phyloP scores from a whole-genome alignment of 2,329 filamentous ascomycete species.

The Paracorniculantispora psalliotae region DNA sequence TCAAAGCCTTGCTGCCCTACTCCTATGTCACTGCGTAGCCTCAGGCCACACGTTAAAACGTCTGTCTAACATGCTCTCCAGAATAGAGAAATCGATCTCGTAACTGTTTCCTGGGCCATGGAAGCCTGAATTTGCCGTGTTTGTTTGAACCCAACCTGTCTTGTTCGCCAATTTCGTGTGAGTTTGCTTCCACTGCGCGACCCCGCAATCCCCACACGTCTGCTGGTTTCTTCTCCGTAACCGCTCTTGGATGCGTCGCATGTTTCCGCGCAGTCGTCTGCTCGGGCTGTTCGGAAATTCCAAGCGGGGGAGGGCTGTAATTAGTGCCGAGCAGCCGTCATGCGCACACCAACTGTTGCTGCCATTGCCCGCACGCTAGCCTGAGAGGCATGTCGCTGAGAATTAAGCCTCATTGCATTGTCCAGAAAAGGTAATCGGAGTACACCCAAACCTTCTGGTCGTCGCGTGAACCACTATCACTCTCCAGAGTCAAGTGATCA shows the following conservation, averaged over 20 bases:
- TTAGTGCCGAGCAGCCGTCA: constrained; percentile 2
- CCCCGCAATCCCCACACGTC: constrained; percentile 4
- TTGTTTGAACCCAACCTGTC: no score
- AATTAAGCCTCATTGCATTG: constrained; percentile 2
- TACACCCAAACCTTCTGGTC: not conserved
- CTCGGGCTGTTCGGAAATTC: constrained; percentile 14
- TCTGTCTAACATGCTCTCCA: no score
- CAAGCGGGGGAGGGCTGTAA: not conserved
- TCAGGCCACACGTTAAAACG: no score
- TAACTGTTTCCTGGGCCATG: no score
- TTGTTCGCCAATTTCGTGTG: no score
- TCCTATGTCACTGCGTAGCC: no score
- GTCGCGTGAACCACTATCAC: not conserved
- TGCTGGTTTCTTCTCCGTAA: constrained; percentile 3
- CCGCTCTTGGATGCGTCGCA: not conserved
- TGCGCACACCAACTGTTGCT: not conserved
- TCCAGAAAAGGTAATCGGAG: not conserved
- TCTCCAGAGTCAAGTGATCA: not conserved
- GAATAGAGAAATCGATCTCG: no score
- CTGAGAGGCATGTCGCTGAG: not conserved
- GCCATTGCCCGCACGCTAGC: constrained; percentile 3
- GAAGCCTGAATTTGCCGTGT: no score
- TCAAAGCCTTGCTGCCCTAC: no score
- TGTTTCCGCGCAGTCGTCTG: not conserved
- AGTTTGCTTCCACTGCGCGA: not conserved